A percentile compares a stretch with the other conserved stretches of the same genome.
phyloP scores from a whole-genome alignment of 169 alveolate genomes.

The Plasmodium reichenowi region DNA sequence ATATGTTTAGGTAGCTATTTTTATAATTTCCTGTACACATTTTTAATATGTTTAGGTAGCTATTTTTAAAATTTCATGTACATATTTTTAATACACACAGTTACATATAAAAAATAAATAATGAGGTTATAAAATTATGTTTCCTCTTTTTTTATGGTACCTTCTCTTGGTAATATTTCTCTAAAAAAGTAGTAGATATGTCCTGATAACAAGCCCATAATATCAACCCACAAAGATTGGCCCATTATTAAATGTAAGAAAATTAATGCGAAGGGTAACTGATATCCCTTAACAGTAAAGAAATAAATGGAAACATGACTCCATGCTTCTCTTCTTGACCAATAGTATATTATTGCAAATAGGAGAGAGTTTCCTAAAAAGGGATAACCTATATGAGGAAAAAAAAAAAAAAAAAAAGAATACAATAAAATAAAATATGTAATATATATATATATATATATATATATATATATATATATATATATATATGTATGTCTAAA shows the following conservation, averaged over 20 bases:
- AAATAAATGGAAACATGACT: conserved; percentile 88
- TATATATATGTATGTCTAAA: not conserved
- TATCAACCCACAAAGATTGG: conserved; percentile 88
- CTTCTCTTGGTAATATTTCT: conserved; percentile 89
- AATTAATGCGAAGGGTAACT: conserved; percentile 90
- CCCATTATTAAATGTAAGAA: conserved; percentile 91
- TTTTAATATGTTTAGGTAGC: not conserved
- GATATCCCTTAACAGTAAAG: conserved; percentile 89
- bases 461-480: not conserved
- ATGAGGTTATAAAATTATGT: too few species aligned
- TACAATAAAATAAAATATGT: not conserved
- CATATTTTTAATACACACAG: conserved; percentile 1
- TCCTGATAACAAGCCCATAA: conserved; percentile 91
- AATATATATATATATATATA: not conserved
- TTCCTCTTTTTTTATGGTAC: conserved; percentile 28
- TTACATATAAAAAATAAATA: too few species aligned
- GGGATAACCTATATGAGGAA: conserved; percentile 79
- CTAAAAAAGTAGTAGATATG: conserved; percentile 87
- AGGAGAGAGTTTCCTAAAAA: conserved; percentile 83
- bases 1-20: not conserved
- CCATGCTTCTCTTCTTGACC: conserved; percentile 91
- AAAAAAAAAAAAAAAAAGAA: not conserved
- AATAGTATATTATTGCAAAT: conserved; percentile 89
- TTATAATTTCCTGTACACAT: too few species aligned
- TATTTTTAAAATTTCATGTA: not conserved